Percentiles rank a stretch among this genome's conserved stretches.
phyloP scores from a whole-genome alignment of 1,284 basidiomycete genomes.

The Boletellus deceptivus region DNA sequence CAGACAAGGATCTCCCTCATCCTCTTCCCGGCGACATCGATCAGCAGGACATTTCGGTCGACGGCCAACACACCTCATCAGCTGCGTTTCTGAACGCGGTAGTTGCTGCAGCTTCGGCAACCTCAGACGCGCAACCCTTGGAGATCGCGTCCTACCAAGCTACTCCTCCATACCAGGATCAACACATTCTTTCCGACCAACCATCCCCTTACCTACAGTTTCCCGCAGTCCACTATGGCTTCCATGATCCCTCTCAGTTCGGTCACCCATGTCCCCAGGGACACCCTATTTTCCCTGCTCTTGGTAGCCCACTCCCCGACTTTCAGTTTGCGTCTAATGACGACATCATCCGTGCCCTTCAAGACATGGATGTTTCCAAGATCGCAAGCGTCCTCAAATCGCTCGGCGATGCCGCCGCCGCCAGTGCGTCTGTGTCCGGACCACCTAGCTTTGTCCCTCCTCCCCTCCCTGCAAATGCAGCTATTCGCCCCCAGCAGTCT shows the following conservation, averaged over 20 bases:
- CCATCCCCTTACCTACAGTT: slow-evolving; percentile 31
- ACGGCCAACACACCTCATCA: slow-evolving; percentile 39
- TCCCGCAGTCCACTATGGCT: slow-evolving; percentile 27
- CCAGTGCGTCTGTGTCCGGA: slow-evolving; percentile 37
- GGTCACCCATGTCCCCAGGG: slow-evolving; percentile 26
- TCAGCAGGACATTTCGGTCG: slow-evolving; percentile 31
- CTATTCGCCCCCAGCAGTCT: slow-evolving; percentile 16
- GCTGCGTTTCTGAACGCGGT: slow-evolving; percentile 61
- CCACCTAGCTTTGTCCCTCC: slow-evolving; percentile 36
- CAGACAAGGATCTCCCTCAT: slow-evolving; percentile 27
- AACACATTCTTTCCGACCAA: slow-evolving; percentile 28
- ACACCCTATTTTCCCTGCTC: slow-evolving; percentile 33
- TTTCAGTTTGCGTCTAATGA: slow-evolving; percentile 63
- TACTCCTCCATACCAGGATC: slow-evolving; percentile 30
- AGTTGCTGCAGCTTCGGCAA: slow-evolving; percentile 52
- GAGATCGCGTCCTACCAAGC: slow-evolving; percentile 26
- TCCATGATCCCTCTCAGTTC: slow-evolving; percentile 33
- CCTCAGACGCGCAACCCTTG: slow-evolving; percentile 32
- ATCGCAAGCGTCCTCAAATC: slow-evolving; percentile 63
- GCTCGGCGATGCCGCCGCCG: slow-evolving; percentile 54
- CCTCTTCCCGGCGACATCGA: slow-evolving; percentile 9
- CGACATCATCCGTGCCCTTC: slow-evolving; percentile 66
- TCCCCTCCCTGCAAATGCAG: slow-evolving; percentile 23
- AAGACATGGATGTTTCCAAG: slow-evolving; percentile 69
- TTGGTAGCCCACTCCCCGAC: slow-evolving; percentile 40